Percentiles rank a stretch among this genome's conserved stretches.
phyloP scores from a whole-genome alignment of 73 alveolate genomes.

The Paramecium primaurelia region DNA sequence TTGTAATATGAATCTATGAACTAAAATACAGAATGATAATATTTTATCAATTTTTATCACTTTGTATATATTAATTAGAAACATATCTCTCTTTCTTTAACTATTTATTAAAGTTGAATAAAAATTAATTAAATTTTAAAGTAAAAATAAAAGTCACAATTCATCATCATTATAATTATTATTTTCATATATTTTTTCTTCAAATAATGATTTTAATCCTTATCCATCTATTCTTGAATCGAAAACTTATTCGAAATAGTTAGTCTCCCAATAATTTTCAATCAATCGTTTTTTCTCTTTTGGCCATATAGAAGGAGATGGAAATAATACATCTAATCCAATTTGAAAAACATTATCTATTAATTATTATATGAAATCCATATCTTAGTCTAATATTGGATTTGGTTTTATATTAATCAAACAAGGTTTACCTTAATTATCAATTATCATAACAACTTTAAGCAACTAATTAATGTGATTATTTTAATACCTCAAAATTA shows the following conservation, averaged over 20 bases:
- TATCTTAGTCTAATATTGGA: not conserved
- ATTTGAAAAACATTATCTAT: not conserved
- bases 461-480: not conserved
- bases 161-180: not conserved
- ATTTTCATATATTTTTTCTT: not conserved
- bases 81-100: not conserved
- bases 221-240: constrained; percentile 24
- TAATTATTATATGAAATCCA: not conserved
- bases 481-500: constrained; percentile 6
- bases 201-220: not conserved
- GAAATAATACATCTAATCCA: not conserved
- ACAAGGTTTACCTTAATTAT: constrained; percentile 14
- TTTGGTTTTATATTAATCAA: not conserved
- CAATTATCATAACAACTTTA: not conserved
- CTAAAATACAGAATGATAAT: not conserved
- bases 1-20: not conserved
- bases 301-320: constrained; percentile 13
- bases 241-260: not conserved
- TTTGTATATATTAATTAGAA: not conserved
- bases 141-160: not conserved
- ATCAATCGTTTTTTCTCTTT: not conserved
- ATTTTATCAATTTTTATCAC: not conserved
- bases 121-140: not conserved
- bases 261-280: not conserved
- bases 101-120: too few relatives aligned